Evolutionary conservation across 331 rosid species (phyloP).

Genomic region (Quercus phellos): DNA sequence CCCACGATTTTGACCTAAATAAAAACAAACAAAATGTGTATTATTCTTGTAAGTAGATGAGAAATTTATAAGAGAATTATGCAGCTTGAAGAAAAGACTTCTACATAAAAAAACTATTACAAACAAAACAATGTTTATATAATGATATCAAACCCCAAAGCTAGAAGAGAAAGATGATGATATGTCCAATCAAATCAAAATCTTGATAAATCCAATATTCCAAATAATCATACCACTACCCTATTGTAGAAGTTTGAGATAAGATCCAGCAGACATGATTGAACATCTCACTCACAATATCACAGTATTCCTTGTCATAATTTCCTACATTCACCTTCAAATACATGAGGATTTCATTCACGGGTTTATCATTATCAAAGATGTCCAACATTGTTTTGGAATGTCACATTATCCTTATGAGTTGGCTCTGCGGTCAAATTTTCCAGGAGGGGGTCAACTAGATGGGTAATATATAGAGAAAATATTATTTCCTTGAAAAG

Average conservation of each 20-base stretch:
- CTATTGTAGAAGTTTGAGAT: background rate
- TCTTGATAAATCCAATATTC: background rate
- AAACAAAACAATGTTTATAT: background rate
- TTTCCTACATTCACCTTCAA: background rate
- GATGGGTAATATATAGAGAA: background rate
- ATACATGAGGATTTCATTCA: background rate
- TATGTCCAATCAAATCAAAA: background rate
- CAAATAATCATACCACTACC: background rate
- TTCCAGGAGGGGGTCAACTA: background rate
- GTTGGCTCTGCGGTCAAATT: background rate
- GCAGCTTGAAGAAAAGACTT: background rate
- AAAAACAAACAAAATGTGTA: conserved; percentile 6
- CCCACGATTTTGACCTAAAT: conserved; percentile 60
- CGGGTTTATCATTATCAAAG: background rate
- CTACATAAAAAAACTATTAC: background rate
- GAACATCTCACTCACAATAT: background rate
- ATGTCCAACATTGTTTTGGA: background rate
- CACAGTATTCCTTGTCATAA: background rate
- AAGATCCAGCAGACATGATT: background rate
- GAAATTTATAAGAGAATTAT: conserved; percentile 5
- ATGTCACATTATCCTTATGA: background rate
- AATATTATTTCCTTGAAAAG: too few relatives aligned
- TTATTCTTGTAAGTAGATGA: conserved; percentile 5
- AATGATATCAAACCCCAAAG: background rate
- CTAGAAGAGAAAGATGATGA: background rate